phyloP scores from a whole-genome alignment of 192 early-diverging fungal species.

The Coemansia pectinata region DNA sequence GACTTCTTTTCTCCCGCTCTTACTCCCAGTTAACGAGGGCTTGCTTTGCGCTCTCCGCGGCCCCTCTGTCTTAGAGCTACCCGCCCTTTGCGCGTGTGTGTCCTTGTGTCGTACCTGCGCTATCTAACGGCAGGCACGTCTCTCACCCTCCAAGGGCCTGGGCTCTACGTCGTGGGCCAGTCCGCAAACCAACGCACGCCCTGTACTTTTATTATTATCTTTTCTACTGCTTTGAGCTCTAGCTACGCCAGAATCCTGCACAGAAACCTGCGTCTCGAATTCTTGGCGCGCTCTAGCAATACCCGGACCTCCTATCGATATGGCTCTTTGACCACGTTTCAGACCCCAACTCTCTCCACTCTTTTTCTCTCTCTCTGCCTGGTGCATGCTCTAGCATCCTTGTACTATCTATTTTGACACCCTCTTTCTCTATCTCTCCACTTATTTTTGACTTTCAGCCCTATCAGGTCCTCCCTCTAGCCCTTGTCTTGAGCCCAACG shows the following conservation, averaged over 20 bases:
- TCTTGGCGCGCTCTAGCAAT: not conserved
- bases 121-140: conserved; percentile 7
- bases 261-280: not conserved
- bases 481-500: not conserved
- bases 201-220: conserved; percentile 3
- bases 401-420: conserved; percentile 9
- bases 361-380: not conserved
- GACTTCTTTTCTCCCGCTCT: not conserved
- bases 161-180: conserved; percentile 5
- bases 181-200: conserved; percentile 12
- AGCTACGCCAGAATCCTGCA: not conserved
- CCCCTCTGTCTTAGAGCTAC: not conserved
- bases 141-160: not conserved
- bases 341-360: not conserved
- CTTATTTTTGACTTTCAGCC: not conserved
- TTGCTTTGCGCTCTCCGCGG: conserved; percentile 14
- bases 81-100: not conserved
- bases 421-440: not conserved
- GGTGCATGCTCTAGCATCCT: conserved; percentile 10
- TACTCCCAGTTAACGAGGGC: conserved; percentile 2
- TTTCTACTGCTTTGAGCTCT: not conserved
- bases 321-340: not conserved
- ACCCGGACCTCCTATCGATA: conserved; percentile 2
- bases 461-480: not conserved
- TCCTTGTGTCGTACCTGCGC: not conserved